Evolutionary conservation across 1,284 basidiomycete genomes (phyloP), one percentile per base, ranked within the genome.

Genomic region (Puccinia horiana): DNA sequence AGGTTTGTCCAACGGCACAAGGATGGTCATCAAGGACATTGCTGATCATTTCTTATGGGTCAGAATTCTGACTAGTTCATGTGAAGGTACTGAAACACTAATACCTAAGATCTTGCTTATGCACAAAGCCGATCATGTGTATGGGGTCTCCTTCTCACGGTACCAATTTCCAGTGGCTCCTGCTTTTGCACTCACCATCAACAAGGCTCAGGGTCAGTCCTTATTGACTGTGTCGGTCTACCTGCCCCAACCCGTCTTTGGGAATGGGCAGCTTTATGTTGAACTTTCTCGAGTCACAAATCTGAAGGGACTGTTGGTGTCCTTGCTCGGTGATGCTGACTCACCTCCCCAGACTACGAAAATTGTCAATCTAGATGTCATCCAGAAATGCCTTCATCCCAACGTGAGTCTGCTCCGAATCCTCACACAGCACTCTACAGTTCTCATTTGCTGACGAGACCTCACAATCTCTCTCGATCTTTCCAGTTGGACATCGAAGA

Each of bases 151-250:
- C 8, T 83, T 88, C 14, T 69, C 69, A 18, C 85, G 86, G 14
- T 82, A 82, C 0, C 88, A 89, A 82, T 89, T 89, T 83, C 88
- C 88, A 14, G 83, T 89, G 0, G 84, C 84, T 0, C 85, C 89
- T 0, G 88, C 88, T 9, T 89, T 89, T 86, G 86, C 87, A 9
- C 87, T 89, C 73, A 87, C 86, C 9, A 88, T 89, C 83, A 89
- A 89, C 84, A 89, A 89, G 77, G 54, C 87, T 0, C 89, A 90
- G 84, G 89, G 89, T 0, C 89, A 89, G 82, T 89, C 88, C 16
- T 84, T 87, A 1, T 84, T 83, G 37, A 82, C 84, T 76, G 84
- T 88, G 42, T 86, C 85, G 1, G 32, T 88, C 5, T 85, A 89
- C 83, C 78, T 89, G 0, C 86, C 85, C 0, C 73, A 81, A 8